Evolutionary conservation across 2,329 filamentous ascomycete species (phyloP).

Genomic region (Pseudogymnoascus sp.): DNA sequence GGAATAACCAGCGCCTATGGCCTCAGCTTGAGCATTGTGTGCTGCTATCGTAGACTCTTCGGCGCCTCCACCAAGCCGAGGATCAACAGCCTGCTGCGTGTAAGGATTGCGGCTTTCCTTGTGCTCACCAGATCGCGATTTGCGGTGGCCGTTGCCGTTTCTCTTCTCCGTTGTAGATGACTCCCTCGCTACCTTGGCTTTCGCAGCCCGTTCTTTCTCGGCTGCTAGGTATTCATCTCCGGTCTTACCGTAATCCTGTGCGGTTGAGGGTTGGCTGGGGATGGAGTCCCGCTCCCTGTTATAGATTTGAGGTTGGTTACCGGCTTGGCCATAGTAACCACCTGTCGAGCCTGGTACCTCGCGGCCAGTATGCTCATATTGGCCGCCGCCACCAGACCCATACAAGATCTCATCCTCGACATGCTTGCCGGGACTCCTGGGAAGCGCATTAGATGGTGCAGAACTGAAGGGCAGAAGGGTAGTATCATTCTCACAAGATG

Average conservation of each 20-base stretch:
- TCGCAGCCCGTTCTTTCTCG: background rate
- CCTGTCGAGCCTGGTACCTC: background rate
- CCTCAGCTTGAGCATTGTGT: constrained; percentile 20
- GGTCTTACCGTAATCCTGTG: background rate
- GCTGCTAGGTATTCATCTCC: background rate
- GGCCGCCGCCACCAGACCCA: constrained; percentile 15
- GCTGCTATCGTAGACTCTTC: constrained; percentile 14
- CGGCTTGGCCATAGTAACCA: background rate
- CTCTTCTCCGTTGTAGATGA: background rate
- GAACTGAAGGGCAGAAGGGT: background rate
- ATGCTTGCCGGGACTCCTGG: constrained; percentile 20
- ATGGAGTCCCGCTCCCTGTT: background rate
- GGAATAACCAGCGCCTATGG: background rate
- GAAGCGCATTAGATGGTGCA: background rate
- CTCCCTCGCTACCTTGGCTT: background rate
- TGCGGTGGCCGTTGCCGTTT: background rate
- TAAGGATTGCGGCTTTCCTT: background rate
- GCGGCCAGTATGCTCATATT: constrained; percentile 11
- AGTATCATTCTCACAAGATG: constrained; percentile 22
- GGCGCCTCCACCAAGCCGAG: background rate
- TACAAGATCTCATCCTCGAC: constrained; percentile 24
- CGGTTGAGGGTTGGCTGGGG: background rate
- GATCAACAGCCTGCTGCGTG: constrained; percentile 5
- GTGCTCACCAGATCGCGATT: background rate
- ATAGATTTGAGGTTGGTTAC: background rate